These are phyloP conservation scores for Glycine tomentella DNA, from an alignment of 306 rosid genomes.

Conservation along the genomic window DNA sequence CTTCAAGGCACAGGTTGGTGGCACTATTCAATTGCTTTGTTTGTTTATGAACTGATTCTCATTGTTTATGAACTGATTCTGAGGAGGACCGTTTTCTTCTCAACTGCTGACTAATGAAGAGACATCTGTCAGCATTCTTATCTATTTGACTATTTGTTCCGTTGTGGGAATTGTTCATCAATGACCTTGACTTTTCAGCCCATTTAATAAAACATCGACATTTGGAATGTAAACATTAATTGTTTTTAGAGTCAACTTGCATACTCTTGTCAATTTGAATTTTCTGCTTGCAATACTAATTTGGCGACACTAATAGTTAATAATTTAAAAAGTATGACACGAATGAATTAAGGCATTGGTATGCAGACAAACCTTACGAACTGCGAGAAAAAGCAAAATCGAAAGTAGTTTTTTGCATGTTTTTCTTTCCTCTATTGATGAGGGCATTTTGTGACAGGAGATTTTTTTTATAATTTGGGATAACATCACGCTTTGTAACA, in stretches of 20 bases:
- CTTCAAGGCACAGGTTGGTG: constrained; percentile 73
- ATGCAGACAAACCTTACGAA: not conserved
- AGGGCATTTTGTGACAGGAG: not conserved
- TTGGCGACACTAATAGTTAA: too few species aligned
- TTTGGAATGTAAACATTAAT: constrained; percentile 39
- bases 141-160: constrained; percentile 4
- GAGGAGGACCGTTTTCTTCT: constrained; percentile 24
- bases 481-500: too few species aligned
- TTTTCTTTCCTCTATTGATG: not conserved
- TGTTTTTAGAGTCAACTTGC: constrained; percentile 10
- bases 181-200: constrained; percentile 31
- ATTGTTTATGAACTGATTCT: not conserved
- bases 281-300: not conserved
- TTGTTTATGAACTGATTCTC: not conserved
- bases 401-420: not conserved
- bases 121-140: constrained; percentile 1
- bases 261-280: constrained; percentile 22
- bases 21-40: constrained; percentile 1
- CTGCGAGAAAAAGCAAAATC: not conserved
- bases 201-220: not conserved
- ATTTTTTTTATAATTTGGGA: not conserved
- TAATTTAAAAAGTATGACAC: not conserved
- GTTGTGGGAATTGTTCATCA: constrained; percentile 20
- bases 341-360: not conserved
- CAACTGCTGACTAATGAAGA: not conserved